Base-by-base conservation (phyloP, 2,329 filamentous ascomycete species). In the Fusarium euwallaceae region DNA sequence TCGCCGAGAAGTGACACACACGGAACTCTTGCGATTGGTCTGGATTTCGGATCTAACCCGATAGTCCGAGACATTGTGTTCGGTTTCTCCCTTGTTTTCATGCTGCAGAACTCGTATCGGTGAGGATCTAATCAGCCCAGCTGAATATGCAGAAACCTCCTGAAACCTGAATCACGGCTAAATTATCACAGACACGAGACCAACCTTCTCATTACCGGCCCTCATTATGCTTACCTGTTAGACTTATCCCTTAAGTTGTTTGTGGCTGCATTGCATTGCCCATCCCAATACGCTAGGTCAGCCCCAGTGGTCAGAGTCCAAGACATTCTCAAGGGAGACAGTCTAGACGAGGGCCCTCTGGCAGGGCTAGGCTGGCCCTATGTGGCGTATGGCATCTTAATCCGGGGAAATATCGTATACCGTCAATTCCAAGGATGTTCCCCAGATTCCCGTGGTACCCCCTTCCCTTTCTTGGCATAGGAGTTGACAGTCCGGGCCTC, bases 61-160 rank as follows among this genome's bases (percentile, higher is more conserved):
- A 75, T 29, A 60, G 41, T 10, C 72, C 72, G 72, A 74, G 72
- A 74, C 72, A 74, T 39, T 70, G 53, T 70, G 53, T 8, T 75
- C 36, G 51, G 17, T 20, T 11, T 1, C 48, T 55, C 72, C 72
- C 69, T 74, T 72, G 14, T 11, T 14, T 29, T 2, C 11, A 7
- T 29, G 34, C 32, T 29, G 32, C 20, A 24, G 51, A 55, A 55
- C 45, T 39, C 34, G 22, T 55, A 29, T 34, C 16, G 14, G 20
- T 61, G 20, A 61, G 39, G 24, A 32, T 39, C 34, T 39, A 24
- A 39, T 32, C 22, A 29, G n/a, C 5, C 27, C 14, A 20, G 36
- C 20, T 45, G 39, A 20, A 45, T 48, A 48, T 37, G 39, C n/a
- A 32, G 22, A 61, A 34, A 11, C 29, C 37, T 61, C 58, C 36